Conservation (phyloP, 2,329 filamentous ascomycete genomes). For the Teratosphaeria nubilosa region DNA sequence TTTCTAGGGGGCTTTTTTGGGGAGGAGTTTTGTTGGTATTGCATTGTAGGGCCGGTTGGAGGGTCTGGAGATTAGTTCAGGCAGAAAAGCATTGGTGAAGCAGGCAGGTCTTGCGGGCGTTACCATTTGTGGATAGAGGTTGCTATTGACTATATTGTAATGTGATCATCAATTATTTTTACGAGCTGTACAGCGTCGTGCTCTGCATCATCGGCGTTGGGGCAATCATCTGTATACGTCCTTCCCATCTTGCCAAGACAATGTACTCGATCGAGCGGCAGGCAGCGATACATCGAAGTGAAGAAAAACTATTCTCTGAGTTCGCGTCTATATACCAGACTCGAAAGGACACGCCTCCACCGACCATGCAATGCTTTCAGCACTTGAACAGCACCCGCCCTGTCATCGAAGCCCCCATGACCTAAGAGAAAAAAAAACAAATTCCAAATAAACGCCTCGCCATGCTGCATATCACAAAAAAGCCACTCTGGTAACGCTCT, state of each 20-base stretch:
- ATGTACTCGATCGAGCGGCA: no score
- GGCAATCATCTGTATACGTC: no score
- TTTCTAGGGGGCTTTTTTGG: not conserved
- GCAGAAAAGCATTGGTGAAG: no score
- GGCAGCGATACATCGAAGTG: no score
- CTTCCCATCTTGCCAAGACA: no score
- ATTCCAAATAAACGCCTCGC: conserved; percentile 2
- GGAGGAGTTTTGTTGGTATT: not conserved
- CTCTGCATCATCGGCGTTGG: no score
- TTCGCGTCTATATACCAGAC: not conserved
- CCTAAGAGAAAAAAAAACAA: not conserved
- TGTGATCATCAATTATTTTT: no score
- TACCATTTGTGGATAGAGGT: no score
- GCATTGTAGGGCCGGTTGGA: not conserved
- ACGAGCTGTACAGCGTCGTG: no score
- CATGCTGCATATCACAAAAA: conserved; percentile 1
- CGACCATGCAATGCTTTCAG: conserved; percentile 4
- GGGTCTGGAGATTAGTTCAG: no score
- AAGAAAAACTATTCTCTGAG: not conserved
- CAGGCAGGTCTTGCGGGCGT: no score
- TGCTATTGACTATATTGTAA: no score
- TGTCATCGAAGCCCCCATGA: not conserved
- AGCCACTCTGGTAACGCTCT: not conserved
- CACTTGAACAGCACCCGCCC: conserved; percentile 7
- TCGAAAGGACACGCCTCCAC: not conserved